phyloP scores from a whole-genome alignment of 176 grass and related monocot genomes.

The Rhynchospora breviuscula region DNA sequence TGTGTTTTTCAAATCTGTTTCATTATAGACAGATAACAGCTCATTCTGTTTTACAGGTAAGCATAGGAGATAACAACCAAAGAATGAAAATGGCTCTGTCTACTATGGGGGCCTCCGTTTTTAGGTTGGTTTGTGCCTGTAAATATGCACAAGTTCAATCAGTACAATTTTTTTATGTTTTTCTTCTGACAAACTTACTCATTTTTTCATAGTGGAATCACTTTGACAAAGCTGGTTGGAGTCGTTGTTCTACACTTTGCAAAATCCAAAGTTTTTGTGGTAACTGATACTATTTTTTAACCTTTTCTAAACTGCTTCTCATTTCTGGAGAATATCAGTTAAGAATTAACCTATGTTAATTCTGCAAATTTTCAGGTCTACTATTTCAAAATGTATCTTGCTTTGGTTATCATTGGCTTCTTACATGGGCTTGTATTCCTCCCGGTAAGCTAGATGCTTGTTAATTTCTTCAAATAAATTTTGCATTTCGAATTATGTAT shows the following conservation, averaged over 20 bases:
- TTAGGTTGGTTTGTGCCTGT: slow-evolving; percentile 59
- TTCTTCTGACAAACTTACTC: slow-evolving; percentile 24
- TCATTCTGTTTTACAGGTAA: slow-evolving; percentile 43
- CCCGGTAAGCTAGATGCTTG: slow-evolving; percentile 46
- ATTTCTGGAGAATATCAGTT: not conserved
- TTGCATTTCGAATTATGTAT: not conserved
- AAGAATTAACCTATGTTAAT: slow-evolving; percentile 2
- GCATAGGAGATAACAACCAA: slow-evolving; percentile 59
- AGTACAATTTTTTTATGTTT: slow-evolving; percentile 17
- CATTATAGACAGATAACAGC: not conserved
- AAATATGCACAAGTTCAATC: not conserved
- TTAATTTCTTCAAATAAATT: slow-evolving; percentile 8
- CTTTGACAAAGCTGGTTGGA: slow-evolving; percentile 93
- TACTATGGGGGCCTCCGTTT: slow-evolving; percentile 93
- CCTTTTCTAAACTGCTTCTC: slow-evolving; percentile 1
- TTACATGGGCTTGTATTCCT: slow-evolving; percentile 93
- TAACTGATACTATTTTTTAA: slow-evolving; percentile 29
- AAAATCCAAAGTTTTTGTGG: slow-evolving; percentile 98
- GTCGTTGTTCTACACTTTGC: slow-evolving; percentile 89
- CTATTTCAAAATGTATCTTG: slow-evolving; percentile 98
- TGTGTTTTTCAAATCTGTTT: not conserved
- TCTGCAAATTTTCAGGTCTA: slow-evolving; percentile 56
- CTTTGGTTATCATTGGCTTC: slow-evolving; percentile 90
- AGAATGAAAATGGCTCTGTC: slow-evolving; percentile 64
- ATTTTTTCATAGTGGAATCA: slow-evolving; percentile 77